These are phyloP conservation scores for Termitomyces sp. DNA, from an alignment of 768 basidiomycete genomes.

Conservation along the genomic window DNA sequence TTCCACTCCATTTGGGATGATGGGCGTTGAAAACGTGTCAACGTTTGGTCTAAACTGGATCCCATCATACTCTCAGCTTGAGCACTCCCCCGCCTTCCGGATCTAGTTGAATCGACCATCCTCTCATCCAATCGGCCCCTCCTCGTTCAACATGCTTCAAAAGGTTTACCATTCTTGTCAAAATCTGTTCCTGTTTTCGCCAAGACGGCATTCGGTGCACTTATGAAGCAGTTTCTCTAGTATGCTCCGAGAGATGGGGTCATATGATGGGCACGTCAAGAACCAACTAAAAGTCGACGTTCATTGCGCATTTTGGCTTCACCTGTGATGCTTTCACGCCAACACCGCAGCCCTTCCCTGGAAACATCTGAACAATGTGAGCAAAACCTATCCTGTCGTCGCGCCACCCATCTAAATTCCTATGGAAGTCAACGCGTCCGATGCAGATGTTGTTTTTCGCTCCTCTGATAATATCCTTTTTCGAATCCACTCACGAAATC, in stretches of 20 bases:
- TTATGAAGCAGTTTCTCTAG: background rate
- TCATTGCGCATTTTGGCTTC: too few species aligned
- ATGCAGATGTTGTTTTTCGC: constrained; percentile 12
- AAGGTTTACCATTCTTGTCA: too few species aligned
- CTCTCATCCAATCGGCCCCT: too few species aligned
- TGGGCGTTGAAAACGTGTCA: too few species aligned
- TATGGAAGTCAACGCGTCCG: constrained; percentile 7
- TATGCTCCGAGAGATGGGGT: background rate
- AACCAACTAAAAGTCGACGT: background rate
- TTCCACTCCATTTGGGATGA: too few species aligned
- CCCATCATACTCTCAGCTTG: too few species aligned
- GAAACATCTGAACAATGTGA: background rate
- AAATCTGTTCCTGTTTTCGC: background rate
- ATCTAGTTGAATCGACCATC: too few species aligned
- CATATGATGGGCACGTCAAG: background rate
- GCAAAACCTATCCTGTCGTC: background rate
- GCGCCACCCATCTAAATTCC: background rate
- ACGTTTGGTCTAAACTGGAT: too few species aligned
- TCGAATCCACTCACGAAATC: constrained; percentile 14
- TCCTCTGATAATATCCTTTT: constrained; percentile 12
- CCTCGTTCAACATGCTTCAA: too few species aligned
- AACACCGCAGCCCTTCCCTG: background rate
- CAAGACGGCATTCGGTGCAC: background rate
- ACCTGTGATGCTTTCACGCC: background rate
- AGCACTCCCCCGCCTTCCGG: too few species aligned